A percentile compares a stretch with the other conserved stretches of the same genome.
These are phyloP conservation scores for Pleurotus platypus DNA, from an alignment of 768 basidiomycete species.

Conservation along the genomic window DNA sequence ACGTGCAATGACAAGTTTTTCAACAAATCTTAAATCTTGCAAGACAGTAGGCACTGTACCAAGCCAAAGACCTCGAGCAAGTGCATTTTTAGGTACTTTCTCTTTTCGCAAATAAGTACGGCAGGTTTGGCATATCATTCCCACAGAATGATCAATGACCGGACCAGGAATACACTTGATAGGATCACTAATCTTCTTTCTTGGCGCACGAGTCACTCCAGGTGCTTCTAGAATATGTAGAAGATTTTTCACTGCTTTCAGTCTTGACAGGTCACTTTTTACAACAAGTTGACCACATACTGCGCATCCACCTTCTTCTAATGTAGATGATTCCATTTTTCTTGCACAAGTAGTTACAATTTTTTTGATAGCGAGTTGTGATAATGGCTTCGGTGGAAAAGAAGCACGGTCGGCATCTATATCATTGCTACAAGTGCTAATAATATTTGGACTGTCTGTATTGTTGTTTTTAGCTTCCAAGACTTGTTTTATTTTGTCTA, in stretches of 20 bases:
- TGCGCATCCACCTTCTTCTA: conserved; percentile 2
- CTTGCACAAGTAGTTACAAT: background rate
- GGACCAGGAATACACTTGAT: background rate
- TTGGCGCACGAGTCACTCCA: background rate
- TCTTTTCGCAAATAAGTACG: background rate
- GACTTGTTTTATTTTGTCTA: background rate
- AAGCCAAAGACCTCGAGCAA: conserved; percentile 12
- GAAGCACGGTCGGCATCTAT: background rate
- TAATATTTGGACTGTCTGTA: too few relatives aligned
- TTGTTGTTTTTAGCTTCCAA: background rate
- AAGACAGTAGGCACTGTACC: conserved; percentile 22
- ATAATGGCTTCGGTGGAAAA: background rate
- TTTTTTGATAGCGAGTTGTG: background rate
- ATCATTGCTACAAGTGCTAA: too few relatives aligned
- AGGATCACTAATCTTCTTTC: background rate
- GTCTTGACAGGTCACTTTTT: background rate
- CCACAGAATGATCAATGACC: background rate
- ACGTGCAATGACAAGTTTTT: background rate
- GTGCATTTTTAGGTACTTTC: conserved; percentile 12
- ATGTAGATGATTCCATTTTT: background rate
- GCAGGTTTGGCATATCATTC: conserved; percentile 8
- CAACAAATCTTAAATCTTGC: background rate
- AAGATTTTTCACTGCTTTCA: background rate
- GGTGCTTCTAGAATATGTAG: background rate
- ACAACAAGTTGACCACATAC: conserved; percentile 4